These are phyloP conservation scores for Metschnikowia santaceciliae DNA, from an alignment of 805 yeast genomes.

Conservation along the genomic window DNA sequence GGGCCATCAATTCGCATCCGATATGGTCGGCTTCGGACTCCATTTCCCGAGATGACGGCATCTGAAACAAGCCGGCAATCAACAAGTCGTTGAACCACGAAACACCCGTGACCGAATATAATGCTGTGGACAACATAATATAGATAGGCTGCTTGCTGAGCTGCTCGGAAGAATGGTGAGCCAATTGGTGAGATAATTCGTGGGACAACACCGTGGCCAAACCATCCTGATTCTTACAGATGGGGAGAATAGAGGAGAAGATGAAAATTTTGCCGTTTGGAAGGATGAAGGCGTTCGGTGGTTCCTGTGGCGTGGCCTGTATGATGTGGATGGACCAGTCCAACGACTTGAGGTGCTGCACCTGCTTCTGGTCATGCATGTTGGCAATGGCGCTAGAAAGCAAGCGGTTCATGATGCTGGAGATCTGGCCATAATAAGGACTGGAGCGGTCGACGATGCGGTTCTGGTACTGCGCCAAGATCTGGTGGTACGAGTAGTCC, in stretches of 20 bases:
- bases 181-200: slow-evolving; percentile 91
- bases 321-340: slow-evolving; percentile 79
- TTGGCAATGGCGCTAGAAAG: slow-evolving; percentile 50
- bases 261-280: slow-evolving; percentile 97
- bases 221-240: slow-evolving; percentile 82
- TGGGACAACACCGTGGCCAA: slow-evolving; percentile 93
- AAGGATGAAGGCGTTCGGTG: slow-evolving; percentile 94
- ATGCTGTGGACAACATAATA: slow-evolving; percentile 45
- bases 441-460: slow-evolving; percentile 58
- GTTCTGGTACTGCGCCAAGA: slow-evolving; percentile 50
- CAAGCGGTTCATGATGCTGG: slow-evolving; percentile 59
- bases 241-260: slow-evolving; percentile 69
- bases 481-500: slow-evolving; percentile 56
- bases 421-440: slow-evolving; percentile 56
- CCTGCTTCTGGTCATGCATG: slow-evolving; percentile 30
- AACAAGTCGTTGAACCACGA: slow-evolving; percentile 49
- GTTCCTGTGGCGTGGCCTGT: slow-evolving; percentile 50
- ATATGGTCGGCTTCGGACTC: slow-evolving; percentile 95
- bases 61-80: slow-evolving; percentile 54
- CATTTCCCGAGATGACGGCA: slow-evolving; percentile 90
- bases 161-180: slow-evolving; percentile 86
- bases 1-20: slow-evolving; percentile 87
- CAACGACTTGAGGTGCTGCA: slow-evolving; percentile 32
- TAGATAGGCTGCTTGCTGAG: slow-evolving; percentile 74
- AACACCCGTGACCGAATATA: slow-evolving; percentile 60